Evolutionary conservation across 148 eudicot species (phyloP), one percentile per base, ranked within the genome.

Genomic region (Spergularia marina): DNA sequence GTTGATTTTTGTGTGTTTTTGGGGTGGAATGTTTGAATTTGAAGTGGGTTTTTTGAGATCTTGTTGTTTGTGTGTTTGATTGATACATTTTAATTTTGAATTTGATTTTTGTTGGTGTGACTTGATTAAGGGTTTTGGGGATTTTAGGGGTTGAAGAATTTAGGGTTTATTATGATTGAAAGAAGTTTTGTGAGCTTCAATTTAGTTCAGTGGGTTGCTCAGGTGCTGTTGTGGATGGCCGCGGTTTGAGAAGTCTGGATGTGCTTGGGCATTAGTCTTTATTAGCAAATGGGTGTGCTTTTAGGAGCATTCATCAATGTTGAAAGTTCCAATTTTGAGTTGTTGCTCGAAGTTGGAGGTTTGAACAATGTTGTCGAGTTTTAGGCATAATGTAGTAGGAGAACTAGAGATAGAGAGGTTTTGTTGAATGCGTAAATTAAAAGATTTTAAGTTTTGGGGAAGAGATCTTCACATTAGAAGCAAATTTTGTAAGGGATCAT

Each of bases 11-110:
- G 20, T 60, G 62, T 3, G 34, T 5, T 52, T 56, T 66, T 55
- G 39, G 15, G 64, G 60, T 59, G 16, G 10, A 64, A 61, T 12
- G 30, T 69, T 70, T 75, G 76, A 70, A 49, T 67, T 79, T 79
- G 70, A 68, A 70, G 18, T 70, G 58, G 79, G 79, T 53, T 51
- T 63, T 76, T 10, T 41, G 67, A 64, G 82, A 80, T 80, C 82
- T 75, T 68, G 11, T 18, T 68, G 52, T 18, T 41, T 73, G 11
- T 12, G 4, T 2, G 16, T 12, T 30, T 36, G 10, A 10, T 40
- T 2, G 30, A 65, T 74, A 12, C 51, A 21, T 34, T 7, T 60
- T 76, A 54, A 18, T 53, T 51, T 68, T 69, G 11, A 5, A 20
- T 70, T 60, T 69, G 16, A 5, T 39, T 70, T 60, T 17, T 4